Conservation (phyloP, 23 red algal genomes). For the Gracilaria gracilis region DNA sequence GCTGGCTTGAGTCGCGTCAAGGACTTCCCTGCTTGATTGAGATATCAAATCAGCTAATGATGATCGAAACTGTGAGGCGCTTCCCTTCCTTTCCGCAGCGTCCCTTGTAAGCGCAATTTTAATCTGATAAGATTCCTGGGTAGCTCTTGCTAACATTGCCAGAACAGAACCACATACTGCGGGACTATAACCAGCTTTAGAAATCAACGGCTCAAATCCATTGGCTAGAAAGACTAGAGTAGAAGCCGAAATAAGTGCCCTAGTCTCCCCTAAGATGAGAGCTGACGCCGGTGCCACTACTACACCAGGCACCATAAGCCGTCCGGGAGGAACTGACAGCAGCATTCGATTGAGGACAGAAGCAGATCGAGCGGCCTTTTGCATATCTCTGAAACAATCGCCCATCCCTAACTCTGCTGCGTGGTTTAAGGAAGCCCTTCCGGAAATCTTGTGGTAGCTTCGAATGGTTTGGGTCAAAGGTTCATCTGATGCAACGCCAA, state of each 20-base stretch:
- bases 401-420: constrained; percentile 64
- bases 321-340: constrained; percentile 50
- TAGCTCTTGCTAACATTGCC: constrained; percentile 62
- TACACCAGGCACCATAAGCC: constrained; percentile 33
- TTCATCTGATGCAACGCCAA: neutral
- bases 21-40: constrained; percentile 6
- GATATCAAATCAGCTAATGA: constrained; percentile 57
- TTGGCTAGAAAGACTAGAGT: constrained; percentile 52
- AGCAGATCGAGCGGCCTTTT: constrained; percentile 28
- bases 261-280: constrained; percentile 52
- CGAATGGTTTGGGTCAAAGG: neutral
- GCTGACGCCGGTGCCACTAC: constrained; percentile 58
- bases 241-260: constrained; percentile 40
- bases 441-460: constrained; percentile 38
- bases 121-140: constrained; percentile 55
- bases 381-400: constrained; percentile 58
- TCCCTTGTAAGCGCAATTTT: constrained; percentile 44
- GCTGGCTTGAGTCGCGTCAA: neutral
- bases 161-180: constrained; percentile 51
- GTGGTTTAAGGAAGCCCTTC: constrained; percentile 32
- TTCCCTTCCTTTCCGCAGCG: constrained; percentile 16
- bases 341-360: constrained; percentile 37
- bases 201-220: constrained; percentile 46
- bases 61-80: constrained; percentile 59
- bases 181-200: constrained; percentile 58